Conservation (phyloP, 129 eudicot genomes). For the Tagetes erecta region DNA sequence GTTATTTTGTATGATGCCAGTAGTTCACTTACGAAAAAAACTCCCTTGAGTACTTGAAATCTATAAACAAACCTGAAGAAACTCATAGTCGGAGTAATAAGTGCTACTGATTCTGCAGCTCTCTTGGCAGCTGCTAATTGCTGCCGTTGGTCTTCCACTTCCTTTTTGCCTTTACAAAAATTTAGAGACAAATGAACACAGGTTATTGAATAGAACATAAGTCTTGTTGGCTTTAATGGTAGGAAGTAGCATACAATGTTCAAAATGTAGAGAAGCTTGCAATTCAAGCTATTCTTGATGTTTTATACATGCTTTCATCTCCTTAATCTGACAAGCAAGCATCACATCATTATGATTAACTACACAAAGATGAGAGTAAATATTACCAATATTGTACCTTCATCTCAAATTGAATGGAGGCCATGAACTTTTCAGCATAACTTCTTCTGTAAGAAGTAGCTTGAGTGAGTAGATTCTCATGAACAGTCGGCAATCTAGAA, state of each 20-base stretch:
- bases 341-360: slow-evolving; percentile 7
- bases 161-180: slow-evolving; percentile 52
- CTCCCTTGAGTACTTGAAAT: background rate
- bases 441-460: slow-evolving; percentile 65
- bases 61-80: slow-evolving; percentile 60
- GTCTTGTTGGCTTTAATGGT: background rate
- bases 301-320: slow-evolving; percentile 66
- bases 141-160: slow-evolving; percentile 44
- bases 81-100: slow-evolving; percentile 62
- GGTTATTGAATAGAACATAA: background rate
- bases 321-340: slow-evolving; percentile 59
- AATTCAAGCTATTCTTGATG: slow-evolving; percentile 71
- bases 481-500: slow-evolving; percentile 61
- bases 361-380: slow-evolving; percentile 4
- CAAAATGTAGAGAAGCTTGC: slow-evolving; percentile 63
- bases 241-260: slow-evolving; percentile 52
- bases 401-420: slow-evolving; percentile 64
- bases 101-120: slow-evolving; percentile 72
- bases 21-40: background rate
- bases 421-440: slow-evolving; percentile 60
- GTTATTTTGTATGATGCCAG: background rate
- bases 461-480: slow-evolving; percentile 74
- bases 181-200: slow-evolving; percentile 3
- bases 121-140: slow-evolving; percentile 65
- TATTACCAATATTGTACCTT: slow-evolving; percentile 47